Base-by-base conservation (phyloP, 2,329 filamentous ascomycete species). In the Epichloe hybrida region DNA sequence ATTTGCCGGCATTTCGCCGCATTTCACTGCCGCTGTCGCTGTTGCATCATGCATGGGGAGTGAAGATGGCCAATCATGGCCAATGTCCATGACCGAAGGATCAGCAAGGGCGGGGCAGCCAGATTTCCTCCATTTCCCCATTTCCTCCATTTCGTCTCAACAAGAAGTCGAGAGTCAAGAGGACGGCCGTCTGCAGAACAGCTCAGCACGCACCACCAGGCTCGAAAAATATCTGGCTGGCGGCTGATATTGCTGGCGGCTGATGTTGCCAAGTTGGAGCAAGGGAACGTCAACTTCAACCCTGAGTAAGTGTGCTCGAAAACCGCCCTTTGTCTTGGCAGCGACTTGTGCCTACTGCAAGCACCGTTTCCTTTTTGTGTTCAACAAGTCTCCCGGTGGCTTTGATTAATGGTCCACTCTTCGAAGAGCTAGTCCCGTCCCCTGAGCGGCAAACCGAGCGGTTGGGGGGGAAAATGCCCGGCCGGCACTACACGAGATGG, bases 341-440 rank as follows among this genome's bases (percentile, higher is more conserved):
- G 27, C n/a, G 27, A 31, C 8, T 9, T 9, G 27, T 27, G 7
- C 27, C 27, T 2, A 27, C 27, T 27, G 27, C 27, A 27, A 27
- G 7, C 31, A 38, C 40, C 41, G 37, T 45, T 39, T 45, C 45
- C 46, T 41, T 47, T 37, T 42, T 15, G 36, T n/a, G 35, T 17
- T 38, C 44, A 42, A 23, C 44, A 42, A 23, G 20, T 31, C 17
- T 20, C 11, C 12, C 37, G 47, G 50, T 35, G 36, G 50, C 43
- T 51, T 53, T 53, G 50, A 51, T 52, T 50, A 50, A 52, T 52
- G 38, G 47, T 4, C 50, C 52, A 49, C 50, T 27, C 37, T 46
- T 47, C 8, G 4, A 21, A 27, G n/a, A 21, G 11, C 2, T 21
- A 21, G 40, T 23, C 20, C 17, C 9, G 7, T 49, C 37, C 37